Evolutionary conservation across 2,329 filamentous ascomycete genomes (phyloP), one percentile per base, ranked within the genome.

Genomic region (Chrysoporthe austroafricana): DNA sequence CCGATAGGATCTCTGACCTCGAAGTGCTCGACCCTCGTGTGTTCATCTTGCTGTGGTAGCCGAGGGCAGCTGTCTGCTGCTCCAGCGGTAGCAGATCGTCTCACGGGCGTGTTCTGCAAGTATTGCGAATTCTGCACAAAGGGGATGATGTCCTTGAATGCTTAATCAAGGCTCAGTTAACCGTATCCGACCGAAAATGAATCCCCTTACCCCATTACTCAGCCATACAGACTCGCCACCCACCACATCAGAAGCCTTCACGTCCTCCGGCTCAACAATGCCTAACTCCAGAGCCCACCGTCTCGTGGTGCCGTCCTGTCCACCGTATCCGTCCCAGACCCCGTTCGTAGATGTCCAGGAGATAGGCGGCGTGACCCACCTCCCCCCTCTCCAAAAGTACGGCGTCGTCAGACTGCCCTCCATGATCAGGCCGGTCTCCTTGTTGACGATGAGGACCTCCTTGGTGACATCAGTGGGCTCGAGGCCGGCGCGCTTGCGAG

Each of bases 121-220:
- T 5, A 21, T 21, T 52, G 21, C 26, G n/a, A 21, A 13, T 11
- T 13, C 2, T 54, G n/a, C n/a, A 21, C 11, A 42, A 39, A 8
- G n/a, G 16, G 5, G 18, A 26, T 21, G 11, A n/a, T 13, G 9
- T 18, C 4, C 44, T 44, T 0, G 44, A 48, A 4, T 4, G 32
- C 18, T 18, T 9, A 18, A 3, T 57, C 63, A 46, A 21, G 63
- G 81, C 70, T 21, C 69, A 72, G 44, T 9, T 0, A 61, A 43
- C 26, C 59, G 56, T 4, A 86, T 71, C 52, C 72, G 80, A 0
- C 85, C 86, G 67, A 77, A 81, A 14, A 89, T 82, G 72, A 97
- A 97, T 0, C 95, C 95, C 71, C 91, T 86, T 1, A 95, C 91
- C 0, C 92, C 94, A 77, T 95, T 97, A 77, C 94, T 97, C 64